phyloP scores from a whole-genome alignment of 306 rosid genomes.

The Pyrus pyrifolia region DNA sequence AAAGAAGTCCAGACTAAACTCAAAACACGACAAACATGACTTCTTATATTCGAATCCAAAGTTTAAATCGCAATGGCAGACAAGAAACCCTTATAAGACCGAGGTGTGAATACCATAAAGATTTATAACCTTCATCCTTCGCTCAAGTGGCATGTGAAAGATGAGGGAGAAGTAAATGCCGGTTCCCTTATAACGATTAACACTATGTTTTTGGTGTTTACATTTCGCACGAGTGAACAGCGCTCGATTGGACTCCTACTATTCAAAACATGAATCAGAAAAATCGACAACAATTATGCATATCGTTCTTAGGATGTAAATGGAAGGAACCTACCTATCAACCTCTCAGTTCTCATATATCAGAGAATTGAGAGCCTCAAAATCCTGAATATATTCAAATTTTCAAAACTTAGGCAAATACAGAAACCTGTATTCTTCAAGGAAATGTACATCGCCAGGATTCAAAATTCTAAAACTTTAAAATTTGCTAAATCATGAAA shows the following conservation, averaged over 20 bases:
- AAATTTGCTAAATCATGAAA: not conserved
- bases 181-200: not conserved
- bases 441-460: not conserved
- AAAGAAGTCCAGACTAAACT: not conserved
- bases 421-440: not conserved
- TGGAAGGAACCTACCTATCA: not conserved
- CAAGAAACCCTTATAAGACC: not conserved
- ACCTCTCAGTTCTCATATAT: not conserved
- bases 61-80: not conserved
- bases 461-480: not conserved
- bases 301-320: not conserved
- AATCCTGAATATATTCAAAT: not conserved
- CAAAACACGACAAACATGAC: not conserved
- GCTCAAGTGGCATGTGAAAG: not conserved
- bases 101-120: no score
- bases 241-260: not conserved
- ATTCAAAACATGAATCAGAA: not conserved
- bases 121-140: not conserved
- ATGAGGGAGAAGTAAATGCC: not conserved
- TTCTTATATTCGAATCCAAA: not conserved
- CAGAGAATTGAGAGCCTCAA: not conserved
- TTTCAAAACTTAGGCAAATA: not conserved
- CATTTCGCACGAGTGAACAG: not conserved
- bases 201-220: not conserved
- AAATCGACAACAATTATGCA: not conserved